Evolutionary conservation across 148 eudicot species (phyloP), one percentile per base, ranked within the genome.

Genomic region (Rhododendron ferrugineum): DNA sequence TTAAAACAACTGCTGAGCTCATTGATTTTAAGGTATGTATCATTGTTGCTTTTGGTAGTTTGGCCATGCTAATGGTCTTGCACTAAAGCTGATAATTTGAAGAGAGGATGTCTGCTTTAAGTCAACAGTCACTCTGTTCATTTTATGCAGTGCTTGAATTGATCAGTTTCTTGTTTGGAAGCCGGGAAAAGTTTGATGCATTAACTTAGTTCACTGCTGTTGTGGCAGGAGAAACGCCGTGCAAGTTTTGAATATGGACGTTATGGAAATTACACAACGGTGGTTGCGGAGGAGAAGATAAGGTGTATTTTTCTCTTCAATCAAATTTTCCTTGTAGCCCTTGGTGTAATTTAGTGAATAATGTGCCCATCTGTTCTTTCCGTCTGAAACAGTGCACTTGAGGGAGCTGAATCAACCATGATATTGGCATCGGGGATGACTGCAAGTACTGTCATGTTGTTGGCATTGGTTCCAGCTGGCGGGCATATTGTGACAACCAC

Each of bases 371-470:
- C 4, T 70, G 40, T 30, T 70, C 37, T 70, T 70, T 13, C 37
- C 37, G 6, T 70, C 75, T 70, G 20, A 2, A 32, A 83, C 91
- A 94, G 98, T 91, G 97, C 97, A 22, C 98, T 95, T 83, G 98
- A 95, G 90, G 98, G 96, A 54, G 98, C 98, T 84, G 98, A 95
- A 91, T 92, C 98, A 81, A 95, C 98, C 54, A 72, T 94, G 78
- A 52, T 95, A 83, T 32, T 90, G 88, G 98, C 98, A 73, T 95
- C 98, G 83, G 98, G 98, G 87, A 95, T 95, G 98, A 94, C 96
- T 88, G 98, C 95, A 46, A 95, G 96, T 84, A 92, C 91, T 70
- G 92, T 92, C 83, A 86, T 95, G 93, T 64, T 95, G 89, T 36
- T 94, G 91, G 96, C 98, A 83, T 86, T 95, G 89, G 92, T 95